A percentile compares a stretch with the other conserved stretches of the same genome.
Evolutionary conservation across 2,329 filamentous ascomycete species (phyloP).

Genomic region (Fusarium duplospermum): DNA sequence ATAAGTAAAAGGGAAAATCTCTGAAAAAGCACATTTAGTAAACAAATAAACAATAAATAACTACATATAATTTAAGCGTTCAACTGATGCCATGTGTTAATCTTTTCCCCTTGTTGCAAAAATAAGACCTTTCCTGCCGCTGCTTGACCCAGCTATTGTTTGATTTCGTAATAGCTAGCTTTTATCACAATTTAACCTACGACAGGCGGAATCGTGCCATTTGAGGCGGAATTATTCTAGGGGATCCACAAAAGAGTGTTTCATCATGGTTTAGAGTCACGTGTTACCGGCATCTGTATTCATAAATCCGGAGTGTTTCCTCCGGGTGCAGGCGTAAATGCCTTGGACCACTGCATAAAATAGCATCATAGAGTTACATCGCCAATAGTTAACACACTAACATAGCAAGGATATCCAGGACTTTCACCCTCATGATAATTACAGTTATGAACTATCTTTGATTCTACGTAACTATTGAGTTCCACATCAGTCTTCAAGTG

Average conservation of each 20-base stretch:
- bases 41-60: neutral
- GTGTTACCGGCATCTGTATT: neutral
- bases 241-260: neutral
- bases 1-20: neutral
- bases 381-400: neutral
- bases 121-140: neutral
- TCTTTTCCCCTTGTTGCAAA: neutral
- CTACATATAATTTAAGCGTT: neutral
- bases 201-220: neutral
- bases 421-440: too few relatives aligned
- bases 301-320: neutral
- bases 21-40: neutral
- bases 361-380: neutral
- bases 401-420: neutral
- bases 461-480: neutral
- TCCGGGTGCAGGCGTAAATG: neutral
- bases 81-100: neutral
- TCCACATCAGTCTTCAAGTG: neutral
- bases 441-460: neutral
- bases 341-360: neutral
- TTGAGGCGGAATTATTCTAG: neutral
- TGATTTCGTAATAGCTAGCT: neutral
- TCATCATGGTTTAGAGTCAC: neutral
- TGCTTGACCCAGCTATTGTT: neutral
- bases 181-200: too few relatives aligned